Base-by-base conservation (phyloP, 2,329 filamentous ascomycete species). In the Clonostachys solani region DNA sequence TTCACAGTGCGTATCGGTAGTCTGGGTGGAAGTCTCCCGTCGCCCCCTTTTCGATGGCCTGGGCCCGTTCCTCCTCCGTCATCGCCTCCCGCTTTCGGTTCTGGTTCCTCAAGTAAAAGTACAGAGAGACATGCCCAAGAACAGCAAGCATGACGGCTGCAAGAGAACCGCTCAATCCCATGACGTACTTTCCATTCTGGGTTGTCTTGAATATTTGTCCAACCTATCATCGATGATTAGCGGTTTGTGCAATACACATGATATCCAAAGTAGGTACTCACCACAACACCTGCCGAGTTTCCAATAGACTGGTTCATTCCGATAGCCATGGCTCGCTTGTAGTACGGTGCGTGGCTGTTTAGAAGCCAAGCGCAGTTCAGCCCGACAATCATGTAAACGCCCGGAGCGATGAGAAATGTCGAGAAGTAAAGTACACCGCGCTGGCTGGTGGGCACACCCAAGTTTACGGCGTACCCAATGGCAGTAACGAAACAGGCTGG, bases 331-430 rank as follows among this genome's bases (percentile, higher is more conserved):
- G 73, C 71, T 19, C 73, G 66, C 38, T 71, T 65, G 54, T 73
- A 74, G 47, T 76, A 71, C 9, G 66, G 68, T 9, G 72, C 69
- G 5, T 68, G 62, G 45, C 73, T 75, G 46, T 72, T 70, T 44
- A 71, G 72, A 12, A 75, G 53, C 73, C 72, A 75, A 42, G 69
- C 69, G 12, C 74, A 55, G 55, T 71, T 73, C 33, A 75, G 56
- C 12, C 64, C 65, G 12, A 61, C 56, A 33, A 56, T 61, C 5
- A 57, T 52, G 38, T 61, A 61, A 5, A 60, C 56, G 3, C 58
- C 60, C 43, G 56, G 53, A 4, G 59, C 59, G 33, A 52, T 50
- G 44, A 54, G 48, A 37, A 54, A 54, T 6, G 50, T 52, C 13
- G 52, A 50, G 45, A 54, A 54, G 44, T 54, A 54, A 10, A 53